Evolutionary conservation across 1,284 basidiomycete species (phyloP).

Genomic region (Amylostereum areolatum): DNA sequence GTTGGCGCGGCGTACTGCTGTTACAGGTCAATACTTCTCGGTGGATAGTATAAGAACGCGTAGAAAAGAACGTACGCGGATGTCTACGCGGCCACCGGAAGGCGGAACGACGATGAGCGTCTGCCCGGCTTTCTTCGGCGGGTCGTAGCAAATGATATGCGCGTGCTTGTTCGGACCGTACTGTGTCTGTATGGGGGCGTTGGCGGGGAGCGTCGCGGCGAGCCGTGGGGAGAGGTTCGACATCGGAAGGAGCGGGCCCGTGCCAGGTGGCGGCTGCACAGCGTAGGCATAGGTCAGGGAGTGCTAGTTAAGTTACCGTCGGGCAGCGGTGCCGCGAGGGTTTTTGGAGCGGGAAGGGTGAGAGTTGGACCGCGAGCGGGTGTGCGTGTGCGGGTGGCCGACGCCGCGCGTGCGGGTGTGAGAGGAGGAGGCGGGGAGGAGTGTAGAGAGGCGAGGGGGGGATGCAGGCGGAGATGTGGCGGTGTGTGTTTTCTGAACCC

Average conservation of each 20-base stretch:
- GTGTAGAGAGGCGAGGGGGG: conserved; percentile 18
- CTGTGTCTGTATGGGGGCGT: no score
- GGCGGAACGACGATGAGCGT: conserved; percentile 10
- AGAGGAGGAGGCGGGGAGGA: conserved; percentile 20
- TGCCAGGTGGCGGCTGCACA: conserved; percentile 1
- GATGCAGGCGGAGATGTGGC: conserved; percentile 11
- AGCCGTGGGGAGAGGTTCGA: neutral
- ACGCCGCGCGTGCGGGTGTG: neutral
- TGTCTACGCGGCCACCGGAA: no score
- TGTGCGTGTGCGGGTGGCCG: conserved; percentile 8
- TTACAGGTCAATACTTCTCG: conserved; percentile 4
- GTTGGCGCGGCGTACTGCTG: conserved; percentile 1
- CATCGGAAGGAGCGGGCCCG: conserved; percentile 4
- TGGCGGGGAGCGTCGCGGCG: conserved; percentile 8
- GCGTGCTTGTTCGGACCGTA: no score
- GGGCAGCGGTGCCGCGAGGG: neutral
- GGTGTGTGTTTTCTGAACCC: conserved; percentile 24
- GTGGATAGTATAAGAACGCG: conserved; percentile 1
- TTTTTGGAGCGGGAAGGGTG: conserved; percentile 3
- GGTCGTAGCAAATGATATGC: conserved; percentile 5
- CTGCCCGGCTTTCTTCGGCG: conserved; percentile 5
- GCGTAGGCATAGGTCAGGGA: conserved; percentile 11
- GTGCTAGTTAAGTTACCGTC: no score
- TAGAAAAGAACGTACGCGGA: neutral
- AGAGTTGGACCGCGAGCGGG: conserved; percentile 7